Conservation (phyloP, 2,329 filamentous ascomycete species). For the Botrytis tulipae region DNA sequence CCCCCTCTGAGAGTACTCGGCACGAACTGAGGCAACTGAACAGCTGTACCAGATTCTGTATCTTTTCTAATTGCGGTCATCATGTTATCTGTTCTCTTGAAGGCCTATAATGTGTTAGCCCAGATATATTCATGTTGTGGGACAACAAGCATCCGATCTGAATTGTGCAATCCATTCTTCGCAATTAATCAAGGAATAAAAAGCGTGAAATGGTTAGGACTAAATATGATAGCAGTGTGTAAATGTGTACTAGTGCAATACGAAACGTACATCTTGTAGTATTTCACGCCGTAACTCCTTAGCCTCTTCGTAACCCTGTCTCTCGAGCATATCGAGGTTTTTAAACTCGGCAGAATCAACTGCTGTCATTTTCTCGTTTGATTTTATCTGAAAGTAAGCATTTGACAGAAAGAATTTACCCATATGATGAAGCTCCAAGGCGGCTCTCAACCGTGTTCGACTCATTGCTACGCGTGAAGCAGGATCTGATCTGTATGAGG, state of each 20-base stretch:
- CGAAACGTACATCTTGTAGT: constrained; percentile 50
- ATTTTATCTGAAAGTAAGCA: constrained; percentile 79
- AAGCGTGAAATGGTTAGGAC: constrained; percentile 25
- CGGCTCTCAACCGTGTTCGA: constrained; percentile 65
- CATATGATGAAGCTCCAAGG: constrained; percentile 77
- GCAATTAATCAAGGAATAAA: neutral
- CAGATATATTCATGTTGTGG: neutral
- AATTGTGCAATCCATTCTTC: neutral
- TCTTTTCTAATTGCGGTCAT: constrained; percentile 63
- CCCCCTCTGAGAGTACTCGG: constrained; percentile 52
- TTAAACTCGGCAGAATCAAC: constrained; percentile 67
- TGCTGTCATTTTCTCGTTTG: constrained; percentile 60
- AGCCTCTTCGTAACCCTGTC: constrained; percentile 71
- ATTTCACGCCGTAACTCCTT: constrained; percentile 78
- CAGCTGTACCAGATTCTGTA: constrained; percentile 54
- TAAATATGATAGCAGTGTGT: constrained; percentile 28
- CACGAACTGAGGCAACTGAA: constrained; percentile 60
- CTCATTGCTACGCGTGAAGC: constrained; percentile 52
- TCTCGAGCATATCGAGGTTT: constrained; percentile 67
- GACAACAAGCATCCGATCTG: neutral
- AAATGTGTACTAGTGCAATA: neutral
- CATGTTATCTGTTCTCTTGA: constrained; percentile 55
- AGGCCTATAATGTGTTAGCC: constrained; percentile 2
- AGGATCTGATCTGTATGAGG: constrained; percentile 1
- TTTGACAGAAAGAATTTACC: constrained; percentile 84